Conservation (phyloP, 2,329 filamentous ascomycete species). For the Alternaria longipes region DNA sequence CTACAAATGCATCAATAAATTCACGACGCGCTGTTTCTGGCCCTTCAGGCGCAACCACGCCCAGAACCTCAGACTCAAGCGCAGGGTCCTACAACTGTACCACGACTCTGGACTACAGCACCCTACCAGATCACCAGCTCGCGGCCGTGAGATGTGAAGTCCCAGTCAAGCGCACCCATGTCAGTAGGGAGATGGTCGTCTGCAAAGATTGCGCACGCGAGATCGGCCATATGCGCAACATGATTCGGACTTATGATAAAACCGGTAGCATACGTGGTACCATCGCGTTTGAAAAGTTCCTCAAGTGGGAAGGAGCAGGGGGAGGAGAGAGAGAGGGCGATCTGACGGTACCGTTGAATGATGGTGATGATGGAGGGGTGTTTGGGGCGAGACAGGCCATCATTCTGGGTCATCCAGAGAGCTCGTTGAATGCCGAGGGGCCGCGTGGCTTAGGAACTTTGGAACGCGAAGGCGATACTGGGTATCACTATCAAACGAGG, state of each 20-base stretch:
- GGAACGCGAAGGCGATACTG: conserved; percentile 13
- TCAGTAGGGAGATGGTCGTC: conserved; percentile 38
- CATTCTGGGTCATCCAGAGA: conserved; percentile 33
- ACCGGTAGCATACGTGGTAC: conserved; percentile 43
- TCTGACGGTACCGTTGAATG: conserved; percentile 33
- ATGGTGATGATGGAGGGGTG: conserved; percentile 16
- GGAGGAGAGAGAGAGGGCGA: conserved; percentile 28
- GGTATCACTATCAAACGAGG: conserved; percentile 9
- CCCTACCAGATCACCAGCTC: conserved; percentile 41
- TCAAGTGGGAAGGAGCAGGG: conserved; percentile 36
- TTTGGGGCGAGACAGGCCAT: conserved; percentile 37
- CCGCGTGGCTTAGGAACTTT: conserved; percentile 24
- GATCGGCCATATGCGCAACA: conserved; percentile 42
- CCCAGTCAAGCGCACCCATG: conserved; percentile 30
- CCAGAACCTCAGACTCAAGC: conserved; percentile 25
- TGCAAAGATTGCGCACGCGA: conserved; percentile 41
- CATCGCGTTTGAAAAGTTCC: conserved; percentile 40
- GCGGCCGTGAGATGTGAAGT: conserved; percentile 29
- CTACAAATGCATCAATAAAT: conserved; percentile 25
- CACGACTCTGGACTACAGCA: conserved; percentile 28
- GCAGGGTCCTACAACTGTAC: conserved; percentile 21
- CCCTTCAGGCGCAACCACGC: conserved; percentile 16
- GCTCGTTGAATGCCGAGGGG: conserved; percentile 22
- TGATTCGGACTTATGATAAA: conserved; percentile 44
- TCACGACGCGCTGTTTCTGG: conserved; percentile 34